These are phyloP conservation scores for Trametes punicea DNA, from an alignment of 768 basidiomycete species.

Conservation along the genomic window DNA sequence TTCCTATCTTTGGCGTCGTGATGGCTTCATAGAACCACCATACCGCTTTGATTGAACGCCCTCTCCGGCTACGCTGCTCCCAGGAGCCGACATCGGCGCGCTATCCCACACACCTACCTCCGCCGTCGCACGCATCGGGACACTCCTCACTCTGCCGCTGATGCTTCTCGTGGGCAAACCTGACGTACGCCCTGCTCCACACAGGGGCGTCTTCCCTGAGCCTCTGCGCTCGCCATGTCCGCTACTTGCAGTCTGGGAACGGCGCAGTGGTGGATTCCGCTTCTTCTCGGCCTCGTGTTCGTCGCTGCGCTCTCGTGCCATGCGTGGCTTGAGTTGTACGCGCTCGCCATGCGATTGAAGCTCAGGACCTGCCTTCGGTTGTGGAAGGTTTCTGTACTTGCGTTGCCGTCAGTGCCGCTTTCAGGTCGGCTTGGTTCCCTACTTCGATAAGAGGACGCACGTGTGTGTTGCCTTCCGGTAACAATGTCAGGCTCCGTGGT, in stretches of 20 bases:
- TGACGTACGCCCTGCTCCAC: constrained; percentile 7
- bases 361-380: neutral
- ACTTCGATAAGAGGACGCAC: neutral
- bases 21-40: neutral
- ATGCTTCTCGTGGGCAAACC: constrained; percentile 4
- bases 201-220: neutral
- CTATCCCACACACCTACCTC: neutral
- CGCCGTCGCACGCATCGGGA: neutral
- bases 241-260: constrained; percentile 6
- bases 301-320: constrained; percentile 3
- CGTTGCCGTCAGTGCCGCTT: neutral
- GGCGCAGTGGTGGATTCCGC: constrained; percentile 3
- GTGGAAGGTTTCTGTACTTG: neutral
- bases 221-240: constrained; percentile 13
- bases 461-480: neutral
- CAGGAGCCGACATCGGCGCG: constrained; percentile 10
- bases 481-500: neutral
- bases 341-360: neutral
- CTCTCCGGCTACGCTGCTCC: neutral
- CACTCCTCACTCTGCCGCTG: neutral
- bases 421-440: neutral
- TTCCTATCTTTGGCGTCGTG: constrained; percentile 15
- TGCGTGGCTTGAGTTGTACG: neutral
- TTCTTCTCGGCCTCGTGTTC: constrained; percentile 11
- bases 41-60: neutral